Percentiles rank a stretch among this genome's conserved stretches.
These are phyloP conservation scores for Kwoniella shivajii DNA, from an alignment of 1,284 basidiomycete species.

Conservation along the genomic window DNA sequence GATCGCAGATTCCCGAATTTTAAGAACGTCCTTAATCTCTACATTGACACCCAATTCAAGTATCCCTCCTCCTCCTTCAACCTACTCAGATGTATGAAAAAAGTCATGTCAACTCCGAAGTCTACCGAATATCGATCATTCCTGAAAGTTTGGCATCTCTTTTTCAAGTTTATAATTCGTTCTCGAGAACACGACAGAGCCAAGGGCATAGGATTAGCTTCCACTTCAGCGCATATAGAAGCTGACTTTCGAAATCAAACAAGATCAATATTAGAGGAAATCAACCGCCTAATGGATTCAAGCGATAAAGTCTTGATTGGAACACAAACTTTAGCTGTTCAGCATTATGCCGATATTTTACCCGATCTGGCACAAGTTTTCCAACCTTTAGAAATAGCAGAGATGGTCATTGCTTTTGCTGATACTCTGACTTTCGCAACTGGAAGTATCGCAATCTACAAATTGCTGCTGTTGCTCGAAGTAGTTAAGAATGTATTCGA, in stretches of 20 bases:
- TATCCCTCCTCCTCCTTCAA: slow-evolving; percentile 75
- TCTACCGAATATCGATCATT: slow-evolving; percentile 79
- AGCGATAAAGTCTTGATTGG: slow-evolving; percentile 81
- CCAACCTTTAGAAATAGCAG: slow-evolving; percentile 75
- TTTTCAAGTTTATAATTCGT: slow-evolving; percentile 90
- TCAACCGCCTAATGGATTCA: slow-evolving; percentile 86
- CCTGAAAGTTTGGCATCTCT: slow-evolving; percentile 92
- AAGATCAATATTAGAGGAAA: slow-evolving; percentile 71
- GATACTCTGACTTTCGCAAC: slow-evolving; percentile 77
- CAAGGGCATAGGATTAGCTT: slow-evolving; percentile 74
- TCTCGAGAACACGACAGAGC: slow-evolving; percentile 83
- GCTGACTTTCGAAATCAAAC: slow-evolving; percentile 80
- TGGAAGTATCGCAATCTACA: slow-evolving; percentile 88
- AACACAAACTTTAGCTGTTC: slow-evolving; percentile 89
- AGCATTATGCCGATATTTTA: slow-evolving; percentile 90
- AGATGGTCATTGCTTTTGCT: slow-evolving; percentile 79
- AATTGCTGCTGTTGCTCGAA: slow-evolving; percentile 89
- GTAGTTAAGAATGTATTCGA: slow-evolving; percentile 90
- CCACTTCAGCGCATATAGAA: slow-evolving; percentile 83
- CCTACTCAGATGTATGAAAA: slow-evolving; percentile 83
- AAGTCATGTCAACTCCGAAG: slow-evolving; percentile 73
- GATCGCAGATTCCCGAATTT: slow-evolving; percentile 97
- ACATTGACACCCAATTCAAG: slow-evolving; percentile 86
- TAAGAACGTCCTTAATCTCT: slow-evolving; percentile 87
- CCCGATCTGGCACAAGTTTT: slow-evolving; percentile 84